These are phyloP conservation scores for Phytopythium oedochilum DNA, from an alignment of 352 stramenopile genomes.

Conservation along the genomic window DNA sequence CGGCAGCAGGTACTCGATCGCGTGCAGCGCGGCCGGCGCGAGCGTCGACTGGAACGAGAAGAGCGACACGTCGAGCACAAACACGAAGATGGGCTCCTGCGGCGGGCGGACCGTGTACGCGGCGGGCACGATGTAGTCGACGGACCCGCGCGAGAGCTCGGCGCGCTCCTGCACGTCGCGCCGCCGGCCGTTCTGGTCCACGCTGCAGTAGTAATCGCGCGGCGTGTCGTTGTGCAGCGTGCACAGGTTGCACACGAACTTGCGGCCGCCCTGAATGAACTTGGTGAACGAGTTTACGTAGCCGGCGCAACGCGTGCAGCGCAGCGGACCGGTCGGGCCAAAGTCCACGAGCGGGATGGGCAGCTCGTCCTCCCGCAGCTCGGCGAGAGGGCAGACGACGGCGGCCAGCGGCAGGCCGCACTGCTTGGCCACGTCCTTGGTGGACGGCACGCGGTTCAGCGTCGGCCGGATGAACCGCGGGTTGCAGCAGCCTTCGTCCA, in stretches of 20 bases:
- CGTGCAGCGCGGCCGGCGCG: slow-evolving; percentile 49
- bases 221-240: slow-evolving; percentile 79
- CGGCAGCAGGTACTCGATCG: slow-evolving; percentile 76
- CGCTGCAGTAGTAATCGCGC: slow-evolving; percentile 83
- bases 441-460: slow-evolving; percentile 77
- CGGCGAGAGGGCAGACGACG: slow-evolving; percentile 78
- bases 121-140: slow-evolving; percentile 80
- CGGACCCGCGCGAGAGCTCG: slow-evolving; percentile 75
- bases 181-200: slow-evolving; percentile 81
- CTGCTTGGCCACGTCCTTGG: slow-evolving; percentile 72
- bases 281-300: slow-evolving; percentile 89
- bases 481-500: slow-evolving; percentile 85
- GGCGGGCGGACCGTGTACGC: slow-evolving; percentile 82
- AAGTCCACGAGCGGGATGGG: slow-evolving; percentile 87
- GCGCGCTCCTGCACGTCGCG: slow-evolving; percentile 76
- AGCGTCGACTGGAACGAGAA: slow-evolving; percentile 79
- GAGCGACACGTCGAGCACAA: slow-evolving; percentile 84
- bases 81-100: slow-evolving; percentile 85
- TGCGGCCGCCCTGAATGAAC: slow-evolving; percentile 79
- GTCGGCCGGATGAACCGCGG: slow-evolving; percentile 88
- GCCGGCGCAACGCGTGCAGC: slow-evolving; percentile 79
- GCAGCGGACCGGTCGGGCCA: slow-evolving; percentile 66
- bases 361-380: slow-evolving; percentile 76
- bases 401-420: slow-evolving; percentile 75
- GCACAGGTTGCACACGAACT: slow-evolving; percentile 90